These are phyloP conservation scores for Quercus aquifolioides DNA, from an alignment of 306 rosid species.

Conservation along the genomic window DNA sequence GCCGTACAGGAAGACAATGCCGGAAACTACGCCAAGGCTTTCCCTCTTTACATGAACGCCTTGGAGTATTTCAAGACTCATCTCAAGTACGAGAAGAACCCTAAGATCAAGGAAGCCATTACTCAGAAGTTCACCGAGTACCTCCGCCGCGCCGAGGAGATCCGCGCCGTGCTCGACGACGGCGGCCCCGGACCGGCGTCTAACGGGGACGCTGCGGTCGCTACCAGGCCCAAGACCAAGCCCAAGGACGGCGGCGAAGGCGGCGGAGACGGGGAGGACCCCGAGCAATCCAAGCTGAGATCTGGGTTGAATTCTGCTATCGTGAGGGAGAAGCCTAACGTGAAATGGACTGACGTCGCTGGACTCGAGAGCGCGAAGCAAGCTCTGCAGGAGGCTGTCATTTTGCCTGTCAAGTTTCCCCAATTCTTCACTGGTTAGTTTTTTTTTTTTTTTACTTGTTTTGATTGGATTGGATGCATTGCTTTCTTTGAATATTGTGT, in stretches of 20 bases:
- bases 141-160: conserved; percentile 98
- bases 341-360: conserved; percentile 96
- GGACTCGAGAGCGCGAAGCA: conserved; percentile 97
- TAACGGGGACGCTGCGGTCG: conserved; percentile 91
- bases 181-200: conserved; percentile 93
- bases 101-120: conserved; percentile 90
- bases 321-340: conserved; percentile 87
- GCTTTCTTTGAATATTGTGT: too few species aligned
- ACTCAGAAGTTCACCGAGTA: conserved; percentile 96
- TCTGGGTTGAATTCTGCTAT: conserved; percentile 91
- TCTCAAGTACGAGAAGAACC: conserved; percentile 95
- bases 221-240: conserved; percentile 80
- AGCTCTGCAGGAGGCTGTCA: conserved; percentile 93
- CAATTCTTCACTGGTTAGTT: conserved; percentile 90
- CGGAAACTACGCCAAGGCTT: conserved; percentile 95
- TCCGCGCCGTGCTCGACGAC: conserved; percentile 75
- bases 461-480: too few species aligned
- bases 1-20: conserved; percentile 93
- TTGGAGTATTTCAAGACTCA: conserved; percentile 94
- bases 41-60: conserved; percentile 93
- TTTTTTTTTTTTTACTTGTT: not conserved
- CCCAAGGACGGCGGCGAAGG: conserved; percentile 85
- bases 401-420: conserved; percentile 90
- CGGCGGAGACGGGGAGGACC: conserved; percentile 77
- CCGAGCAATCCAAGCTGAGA: conserved; percentile 82